Evolutionary conservation across 2,329 filamentous ascomycete genomes (phyloP).

Genomic region (Curvularia spicifera): DNA sequence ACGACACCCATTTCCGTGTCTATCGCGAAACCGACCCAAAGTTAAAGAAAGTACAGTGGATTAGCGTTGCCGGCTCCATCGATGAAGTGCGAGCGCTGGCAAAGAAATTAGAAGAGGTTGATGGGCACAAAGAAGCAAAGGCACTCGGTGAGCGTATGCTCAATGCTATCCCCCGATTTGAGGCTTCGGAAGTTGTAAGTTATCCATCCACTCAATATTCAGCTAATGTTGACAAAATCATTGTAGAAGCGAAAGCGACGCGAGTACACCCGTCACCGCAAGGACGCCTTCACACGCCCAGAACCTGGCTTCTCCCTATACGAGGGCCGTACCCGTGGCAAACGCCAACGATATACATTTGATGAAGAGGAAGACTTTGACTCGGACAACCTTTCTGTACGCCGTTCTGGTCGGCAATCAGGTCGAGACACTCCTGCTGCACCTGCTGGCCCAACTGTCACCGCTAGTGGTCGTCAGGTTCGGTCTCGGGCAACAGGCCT

Average conservation of each 20-base stretch:
- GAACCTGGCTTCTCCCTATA: constrained; percentile 92
- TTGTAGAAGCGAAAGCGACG: constrained; percentile 87
- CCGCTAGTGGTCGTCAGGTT: constrained; percentile 87
- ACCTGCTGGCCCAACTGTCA: constrained; percentile 68
- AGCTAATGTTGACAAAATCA: constrained; percentile 21
- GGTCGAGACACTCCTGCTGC: constrained; percentile 76
- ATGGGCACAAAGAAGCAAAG: constrained; percentile 81
- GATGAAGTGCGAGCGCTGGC: constrained; percentile 80
- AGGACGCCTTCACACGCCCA: constrained; percentile 84
- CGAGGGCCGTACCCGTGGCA: constrained; percentile 93
- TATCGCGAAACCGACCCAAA: constrained; percentile 92
- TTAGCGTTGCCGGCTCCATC: constrained; percentile 88
- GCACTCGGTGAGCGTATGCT: constrained; percentile 78
- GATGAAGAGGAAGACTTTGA: constrained; percentile 86
- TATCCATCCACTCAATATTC: neutral
- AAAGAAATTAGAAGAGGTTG: constrained; percentile 75
- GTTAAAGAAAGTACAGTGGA: constrained; percentile 81
- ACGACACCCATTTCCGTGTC: constrained; percentile 91
- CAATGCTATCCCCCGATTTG: constrained; percentile 84
- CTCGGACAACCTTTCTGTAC: constrained; percentile 71
- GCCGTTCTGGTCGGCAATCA: constrained; percentile 70
- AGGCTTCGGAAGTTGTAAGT: constrained; percentile 84
- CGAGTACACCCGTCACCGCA: constrained; percentile 86
- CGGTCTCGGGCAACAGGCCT: constrained; percentile 66
- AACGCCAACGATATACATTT: constrained; percentile 95